Conservation (phyloP, 306 rosid species). For the Fragaria vesca region DNA sequence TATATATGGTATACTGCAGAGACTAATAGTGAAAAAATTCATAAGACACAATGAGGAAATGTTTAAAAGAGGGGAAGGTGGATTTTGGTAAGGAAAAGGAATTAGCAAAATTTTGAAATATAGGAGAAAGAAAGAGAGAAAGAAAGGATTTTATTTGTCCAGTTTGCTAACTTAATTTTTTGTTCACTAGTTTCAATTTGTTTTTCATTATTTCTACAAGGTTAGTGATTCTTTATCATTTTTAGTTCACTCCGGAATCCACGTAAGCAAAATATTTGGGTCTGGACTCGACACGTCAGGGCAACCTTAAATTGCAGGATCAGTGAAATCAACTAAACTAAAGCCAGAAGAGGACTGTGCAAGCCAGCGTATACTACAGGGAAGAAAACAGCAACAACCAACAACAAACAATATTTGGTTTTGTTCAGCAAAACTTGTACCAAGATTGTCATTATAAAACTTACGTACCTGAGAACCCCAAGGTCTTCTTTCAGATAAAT, state of each 20-base stretch:
- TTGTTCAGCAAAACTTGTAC: slow-evolving; percentile 17
- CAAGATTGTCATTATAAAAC: slow-evolving; percentile 9
- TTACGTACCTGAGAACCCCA: slow-evolving; percentile 87
- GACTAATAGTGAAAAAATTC: background rate
- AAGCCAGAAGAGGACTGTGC: background rate
- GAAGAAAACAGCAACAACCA: background rate
- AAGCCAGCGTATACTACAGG: background rate
- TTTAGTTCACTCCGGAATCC: background rate
- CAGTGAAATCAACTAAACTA: background rate
- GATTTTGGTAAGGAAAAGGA: background rate
- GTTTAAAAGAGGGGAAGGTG: background rate
- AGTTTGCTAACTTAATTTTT: background rate
- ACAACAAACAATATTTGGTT: background rate
- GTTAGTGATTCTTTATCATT: background rate
- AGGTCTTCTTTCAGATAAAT: slow-evolving; percentile 70
- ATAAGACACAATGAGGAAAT: background rate
- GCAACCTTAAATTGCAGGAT: background rate
- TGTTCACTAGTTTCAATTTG: background rate
- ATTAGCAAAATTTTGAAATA: background rate
- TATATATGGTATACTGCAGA: background rate
- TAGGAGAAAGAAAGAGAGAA: background rate
- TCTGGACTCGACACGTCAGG: background rate
- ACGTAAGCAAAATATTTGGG: background rate
- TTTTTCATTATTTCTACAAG: background rate
- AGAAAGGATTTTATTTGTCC: background rate